Conservation (phyloP, 75 land plant genomes). For the Sequoia sempervirens region DNA sequence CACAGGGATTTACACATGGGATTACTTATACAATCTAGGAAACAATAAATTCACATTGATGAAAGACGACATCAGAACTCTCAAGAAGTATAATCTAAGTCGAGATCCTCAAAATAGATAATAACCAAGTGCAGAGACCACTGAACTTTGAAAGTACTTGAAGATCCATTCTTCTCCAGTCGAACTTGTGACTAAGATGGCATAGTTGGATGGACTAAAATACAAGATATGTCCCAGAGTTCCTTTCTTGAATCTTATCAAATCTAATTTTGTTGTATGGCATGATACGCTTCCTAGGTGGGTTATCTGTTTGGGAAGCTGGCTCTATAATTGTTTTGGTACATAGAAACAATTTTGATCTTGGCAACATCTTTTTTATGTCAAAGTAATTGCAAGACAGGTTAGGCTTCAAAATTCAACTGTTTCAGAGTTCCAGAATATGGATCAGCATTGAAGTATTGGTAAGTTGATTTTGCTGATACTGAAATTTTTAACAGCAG, state of each 20-base stretch:
- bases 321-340: neutral
- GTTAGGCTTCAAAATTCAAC: neutral
- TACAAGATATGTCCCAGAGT: neutral
- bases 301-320: neutral
- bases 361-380: neutral
- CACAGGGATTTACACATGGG: constrained; percentile 96
- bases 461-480: neutral
- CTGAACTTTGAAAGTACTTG: neutral
- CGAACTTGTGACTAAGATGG: neutral
- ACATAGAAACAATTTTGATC: neutral
- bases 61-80: constrained; percentile 64
- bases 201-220: neutral
- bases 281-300: neutral
- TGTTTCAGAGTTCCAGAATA: neutral
- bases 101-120: constrained; percentile 54
- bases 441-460: neutral
- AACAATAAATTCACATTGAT: constrained; percentile 69
- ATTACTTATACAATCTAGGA: constrained; percentile 72
- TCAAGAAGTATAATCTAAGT: constrained; percentile 76
- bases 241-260: neutral
- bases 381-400: neutral
- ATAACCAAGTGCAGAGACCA: neutral
- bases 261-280: neutral
- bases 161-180: neutral
- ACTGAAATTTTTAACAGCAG: neutral